Evolutionary conservation across 2,329 filamentous ascomycete species (phyloP), one percentile per base, ranked within the genome.

Genomic region (Fusarium poae): DNA sequence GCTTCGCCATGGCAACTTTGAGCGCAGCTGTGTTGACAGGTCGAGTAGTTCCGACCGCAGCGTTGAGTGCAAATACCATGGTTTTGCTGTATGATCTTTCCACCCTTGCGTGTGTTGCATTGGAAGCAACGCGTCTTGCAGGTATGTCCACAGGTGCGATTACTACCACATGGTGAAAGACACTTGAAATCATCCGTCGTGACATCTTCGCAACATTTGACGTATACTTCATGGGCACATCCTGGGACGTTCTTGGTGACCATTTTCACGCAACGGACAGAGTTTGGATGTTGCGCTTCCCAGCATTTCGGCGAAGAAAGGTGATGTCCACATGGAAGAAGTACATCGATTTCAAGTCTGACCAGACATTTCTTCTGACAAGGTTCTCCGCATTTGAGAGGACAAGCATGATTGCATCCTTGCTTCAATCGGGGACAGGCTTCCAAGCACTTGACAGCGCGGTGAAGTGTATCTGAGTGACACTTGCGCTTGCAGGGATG

Each of bases 141-240:
- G 9, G 8, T 51, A 42, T 57, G 35, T 13, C 54, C 45, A 27
- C 45, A 57, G 6, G 13, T 27, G 13, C 35, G 54, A 57, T 57
- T 8, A 13, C 6, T 43, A 1, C 54, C 35, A 8, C 54, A 57
- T 27, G 8, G 6, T 5, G 44, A 39, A 27, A 18, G 20, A 8
- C 44, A 50, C 11, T 16, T 42, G 12, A 34, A 57, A 0, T 50
- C 21, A 5, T 21, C 20, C 7, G 13, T 9, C 6, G 54, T 42
- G 4, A 57, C 35, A 15, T 57, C 45, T 34, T 57, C 10, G 13
- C 42, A 13, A 13, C 44, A 57, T 15, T 29, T 50, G 21, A 51
- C 44, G 5, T 21, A 20, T 6, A 21, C 54, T 21, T 50, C n/a
- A 42, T 57, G 44, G 5, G 25, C 44, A 42, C 44, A 57, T 5